These are phyloP conservation scores for Saccharomyces cerevisiae DNA, from an alignment of 805 yeast genomes.

Conservation along the genomic window DNA sequence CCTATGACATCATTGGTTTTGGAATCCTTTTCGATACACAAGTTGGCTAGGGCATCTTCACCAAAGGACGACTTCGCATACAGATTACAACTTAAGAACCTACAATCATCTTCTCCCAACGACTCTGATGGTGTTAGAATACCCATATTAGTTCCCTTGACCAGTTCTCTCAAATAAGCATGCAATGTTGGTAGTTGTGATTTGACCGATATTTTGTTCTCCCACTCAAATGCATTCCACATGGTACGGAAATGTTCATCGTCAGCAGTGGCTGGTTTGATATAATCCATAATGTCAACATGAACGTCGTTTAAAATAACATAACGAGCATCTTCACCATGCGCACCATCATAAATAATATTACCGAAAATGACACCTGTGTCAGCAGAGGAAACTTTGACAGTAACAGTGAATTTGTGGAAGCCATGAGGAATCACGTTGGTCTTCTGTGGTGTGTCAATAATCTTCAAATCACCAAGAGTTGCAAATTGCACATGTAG, in stretches of 20 bases:
- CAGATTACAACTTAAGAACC: slow-evolving; percentile 84
- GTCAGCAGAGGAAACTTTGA: slow-evolving; percentile 93
- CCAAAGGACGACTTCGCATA: slow-evolving; percentile 92
- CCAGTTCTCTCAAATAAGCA: slow-evolving; percentile 65
- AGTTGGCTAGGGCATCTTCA: slow-evolving; percentile 93
- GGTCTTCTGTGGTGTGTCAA: slow-evolving; percentile 81
- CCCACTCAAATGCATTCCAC: slow-evolving; percentile 99
- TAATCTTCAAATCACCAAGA: slow-evolving; percentile 88
- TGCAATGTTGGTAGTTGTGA: slow-evolving; percentile 59
- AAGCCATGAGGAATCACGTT: slow-evolving; percentile 97
- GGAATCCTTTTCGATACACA: slow-evolving; percentile 78
- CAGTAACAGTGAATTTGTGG: slow-evolving; percentile 78
- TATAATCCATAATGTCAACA: slow-evolving; percentile 94
- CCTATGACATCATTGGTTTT: slow-evolving; percentile 71
- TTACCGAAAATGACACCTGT: slow-evolving; percentile 98
- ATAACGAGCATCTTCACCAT: slow-evolving; percentile 79
- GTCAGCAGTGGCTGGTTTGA: slow-evolving; percentile 85
- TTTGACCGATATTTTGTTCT: slow-evolving; percentile 87
- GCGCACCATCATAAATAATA: slow-evolving; percentile 92
- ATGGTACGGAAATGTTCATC: slow-evolving; percentile 87
- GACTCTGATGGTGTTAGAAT: slow-evolving; percentile 88
- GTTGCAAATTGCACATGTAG: slow-evolving; percentile 92
- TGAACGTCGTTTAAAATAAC: slow-evolving; percentile 92
- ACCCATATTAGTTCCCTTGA: slow-evolving; percentile 81
- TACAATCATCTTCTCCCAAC: slow-evolving; percentile 71